These are phyloP conservation scores for Fragosphaeria purpurea DNA, from an alignment of 2,329 filamentous ascomycete genomes.

Conservation along the genomic window DNA sequence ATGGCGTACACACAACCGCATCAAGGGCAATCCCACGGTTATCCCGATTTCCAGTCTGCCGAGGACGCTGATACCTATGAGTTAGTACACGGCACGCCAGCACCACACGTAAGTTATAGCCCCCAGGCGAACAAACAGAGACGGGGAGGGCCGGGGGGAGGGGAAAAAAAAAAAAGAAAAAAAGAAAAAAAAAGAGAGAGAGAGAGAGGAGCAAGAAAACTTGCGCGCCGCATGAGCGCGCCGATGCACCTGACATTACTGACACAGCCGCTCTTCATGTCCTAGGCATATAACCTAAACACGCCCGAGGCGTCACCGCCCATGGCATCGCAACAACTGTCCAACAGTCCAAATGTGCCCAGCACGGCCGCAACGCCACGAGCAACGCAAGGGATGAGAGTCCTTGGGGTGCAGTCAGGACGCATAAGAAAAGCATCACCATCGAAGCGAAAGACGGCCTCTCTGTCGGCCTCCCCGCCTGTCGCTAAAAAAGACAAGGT, in stretches of 20 bases:
- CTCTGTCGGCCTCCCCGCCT: constrained; percentile 6
- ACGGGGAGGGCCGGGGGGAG: too few relatives aligned
- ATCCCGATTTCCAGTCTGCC: constrained; percentile 4
- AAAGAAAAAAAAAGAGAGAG: too few relatives aligned
- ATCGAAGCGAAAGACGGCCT: constrained; percentile 26
- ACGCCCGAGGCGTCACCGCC: constrained; percentile 30
- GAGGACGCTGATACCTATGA: constrained; percentile 6
- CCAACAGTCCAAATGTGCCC: constrained; percentile 15
- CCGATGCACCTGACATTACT: too few relatives aligned
- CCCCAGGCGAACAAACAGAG: too few relatives aligned
- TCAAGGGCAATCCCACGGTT: constrained; percentile 11
- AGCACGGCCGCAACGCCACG: constrained; percentile 14
- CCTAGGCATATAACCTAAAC: constrained; percentile 7
- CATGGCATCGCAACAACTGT: constrained; percentile 22
- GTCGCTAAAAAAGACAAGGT: constrained; percentile 27
- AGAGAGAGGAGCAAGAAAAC: too few relatives aligned
- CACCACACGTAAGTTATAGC: constrained; percentile 6
- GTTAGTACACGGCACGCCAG: not conserved
- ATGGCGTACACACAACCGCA: constrained; percentile 20
- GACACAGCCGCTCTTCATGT: not conserved
- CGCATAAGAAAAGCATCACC: constrained; percentile 31
- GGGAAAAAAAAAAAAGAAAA: too few relatives aligned
- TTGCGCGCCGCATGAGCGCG: too few relatives aligned
- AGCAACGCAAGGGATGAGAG: constrained; percentile 23
- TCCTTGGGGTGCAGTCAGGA: constrained; percentile 20